A percentile compares a stretch with the other conserved stretches of the same genome.
These are phyloP conservation scores for Oehlia diaphana DNA, from an alignment of 192 early-diverging fungal species.

Conservation along the genomic window DNA sequence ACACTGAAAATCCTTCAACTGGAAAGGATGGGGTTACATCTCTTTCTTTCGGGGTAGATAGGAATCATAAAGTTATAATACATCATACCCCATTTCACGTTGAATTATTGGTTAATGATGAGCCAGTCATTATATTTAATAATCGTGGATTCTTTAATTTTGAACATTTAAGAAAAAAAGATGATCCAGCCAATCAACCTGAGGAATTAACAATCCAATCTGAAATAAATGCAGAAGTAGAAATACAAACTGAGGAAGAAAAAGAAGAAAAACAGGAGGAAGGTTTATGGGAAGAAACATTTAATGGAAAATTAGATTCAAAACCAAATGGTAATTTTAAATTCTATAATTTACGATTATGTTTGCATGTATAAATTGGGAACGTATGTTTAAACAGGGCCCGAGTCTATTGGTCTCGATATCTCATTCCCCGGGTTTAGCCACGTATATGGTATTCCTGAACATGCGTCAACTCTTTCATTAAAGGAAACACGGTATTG, in stretches of 20 bases:
- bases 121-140: slow-evolving; percentile 74
- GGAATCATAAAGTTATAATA: slow-evolving; percentile 50
- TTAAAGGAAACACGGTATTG: slow-evolving; percentile 82
- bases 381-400: slow-evolving; percentile 52
- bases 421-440: slow-evolving; percentile 80
- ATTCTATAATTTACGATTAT: neutral
- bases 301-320: slow-evolving; percentile 83
- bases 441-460: slow-evolving; percentile 95
- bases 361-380: neutral
- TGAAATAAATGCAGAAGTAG: slow-evolving; percentile 34
- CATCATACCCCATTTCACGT: slow-evolving; percentile 59
- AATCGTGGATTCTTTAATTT: slow-evolving; percentile 80
- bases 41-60: slow-evolving; percentile 45
- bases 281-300: slow-evolving; percentile 84
- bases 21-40: slow-evolving; percentile 34
- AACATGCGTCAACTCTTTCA: slow-evolving; percentile 86
- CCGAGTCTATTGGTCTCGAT: slow-evolving; percentile 92
- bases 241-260: slow-evolving; percentile 42
- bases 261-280: slow-evolving; percentile 52
- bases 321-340: slow-evolving; percentile 80
- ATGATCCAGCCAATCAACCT: slow-evolving; percentile 36
- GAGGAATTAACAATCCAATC: slow-evolving; percentile 40
- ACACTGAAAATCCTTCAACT: slow-evolving; percentile 8
- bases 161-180: slow-evolving; percentile 73
- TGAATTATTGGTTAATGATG: slow-evolving; percentile 56